A percentile compares a stretch with the other conserved stretches of the same genome.
Evolutionary conservation across 768 basidiomycete species (phyloP).

Genomic region (Ephemerocybe angulata): DNA sequence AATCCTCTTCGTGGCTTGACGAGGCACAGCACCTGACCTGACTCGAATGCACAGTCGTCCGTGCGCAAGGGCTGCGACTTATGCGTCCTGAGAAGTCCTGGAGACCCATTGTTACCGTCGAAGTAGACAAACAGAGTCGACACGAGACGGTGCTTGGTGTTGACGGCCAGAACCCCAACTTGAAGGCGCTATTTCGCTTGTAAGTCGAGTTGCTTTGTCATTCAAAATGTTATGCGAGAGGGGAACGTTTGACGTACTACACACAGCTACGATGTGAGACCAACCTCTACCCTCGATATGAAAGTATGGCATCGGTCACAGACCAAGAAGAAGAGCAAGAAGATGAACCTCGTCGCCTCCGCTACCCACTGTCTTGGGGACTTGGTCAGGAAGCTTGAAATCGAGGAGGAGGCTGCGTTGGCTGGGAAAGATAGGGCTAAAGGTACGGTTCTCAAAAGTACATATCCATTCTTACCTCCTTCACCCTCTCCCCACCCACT

Average conservation of each 20-base stretch:
- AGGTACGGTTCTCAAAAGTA: neutral
- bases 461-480: neutral
- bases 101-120: conserved; percentile 61
- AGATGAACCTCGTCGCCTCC: conserved; percentile 51
- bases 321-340: conserved; percentile 62
- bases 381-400: conserved; percentile 45
- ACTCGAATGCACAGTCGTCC: conserved; percentile 30
- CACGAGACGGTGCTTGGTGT: conserved; percentile 59
- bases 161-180: conserved; percentile 70
- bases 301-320: conserved; percentile 54
- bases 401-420: no score
- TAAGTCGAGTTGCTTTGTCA: conserved; percentile 30
- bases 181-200: conserved; percentile 52
- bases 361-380: conserved; percentile 51
- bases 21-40: neutral
- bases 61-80: conserved; percentile 40
- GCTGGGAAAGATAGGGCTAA: conserved; percentile 30
- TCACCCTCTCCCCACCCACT: no score
- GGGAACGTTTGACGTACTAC: neutral
- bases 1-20: neutral
- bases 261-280: conserved; percentile 37
- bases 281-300: conserved; percentile 45
- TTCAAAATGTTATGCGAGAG: neutral
- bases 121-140: conserved; percentile 46
- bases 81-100: conserved; percentile 62